phyloP scores from a whole-genome alignment of 805 yeast species.

The Brettanomyces nanus region DNA sequence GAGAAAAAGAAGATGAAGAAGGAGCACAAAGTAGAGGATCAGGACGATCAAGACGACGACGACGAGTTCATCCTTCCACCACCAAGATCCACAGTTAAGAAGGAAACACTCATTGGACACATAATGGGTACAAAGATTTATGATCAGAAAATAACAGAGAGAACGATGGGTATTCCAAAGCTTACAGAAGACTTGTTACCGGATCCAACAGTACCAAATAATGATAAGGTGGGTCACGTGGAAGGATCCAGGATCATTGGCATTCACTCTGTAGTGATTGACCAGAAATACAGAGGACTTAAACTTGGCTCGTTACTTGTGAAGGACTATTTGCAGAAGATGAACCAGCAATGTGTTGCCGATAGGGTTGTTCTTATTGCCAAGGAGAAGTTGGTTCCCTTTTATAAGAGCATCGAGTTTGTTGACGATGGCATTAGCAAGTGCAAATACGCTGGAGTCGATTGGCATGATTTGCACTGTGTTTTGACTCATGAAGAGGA shows the following conservation, averaged over 20 bases:
- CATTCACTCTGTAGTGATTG: constrained; percentile 73
- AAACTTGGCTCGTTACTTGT: constrained; percentile 76
- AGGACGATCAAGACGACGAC: constrained; percentile 15
- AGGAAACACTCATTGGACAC: constrained; percentile 71
- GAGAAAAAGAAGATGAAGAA: constrained; percentile 15
- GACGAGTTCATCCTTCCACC: constrained; percentile 28
- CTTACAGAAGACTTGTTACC: constrained; percentile 17
- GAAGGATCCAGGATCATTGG: constrained; percentile 72
- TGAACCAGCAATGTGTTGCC: constrained; percentile 82
- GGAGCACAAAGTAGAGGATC: constrained; percentile 13
- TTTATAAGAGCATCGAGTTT: constrained; percentile 80
- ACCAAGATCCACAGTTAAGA: constrained; percentile 38
- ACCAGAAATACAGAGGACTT: constrained; percentile 70
- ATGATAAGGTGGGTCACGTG: constrained; percentile 46
- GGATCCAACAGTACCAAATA: constrained; percentile 13
- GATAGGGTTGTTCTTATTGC: constrained; percentile 68
- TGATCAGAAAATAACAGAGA: constrained; percentile 40
- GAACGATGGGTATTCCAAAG: constrained; percentile 54
- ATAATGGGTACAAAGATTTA: constrained; percentile 68
- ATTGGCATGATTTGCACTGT: constrained; percentile 52
- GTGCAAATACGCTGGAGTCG: constrained; percentile 47
- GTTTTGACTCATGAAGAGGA: constrained; percentile 36
- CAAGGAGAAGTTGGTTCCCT: constrained; percentile 58
- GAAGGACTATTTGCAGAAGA: constrained; percentile 85
- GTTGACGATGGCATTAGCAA: constrained; percentile 56